Base-by-base conservation (phyloP, 129 eudicot species). In the Escallonia rubra region DNA sequence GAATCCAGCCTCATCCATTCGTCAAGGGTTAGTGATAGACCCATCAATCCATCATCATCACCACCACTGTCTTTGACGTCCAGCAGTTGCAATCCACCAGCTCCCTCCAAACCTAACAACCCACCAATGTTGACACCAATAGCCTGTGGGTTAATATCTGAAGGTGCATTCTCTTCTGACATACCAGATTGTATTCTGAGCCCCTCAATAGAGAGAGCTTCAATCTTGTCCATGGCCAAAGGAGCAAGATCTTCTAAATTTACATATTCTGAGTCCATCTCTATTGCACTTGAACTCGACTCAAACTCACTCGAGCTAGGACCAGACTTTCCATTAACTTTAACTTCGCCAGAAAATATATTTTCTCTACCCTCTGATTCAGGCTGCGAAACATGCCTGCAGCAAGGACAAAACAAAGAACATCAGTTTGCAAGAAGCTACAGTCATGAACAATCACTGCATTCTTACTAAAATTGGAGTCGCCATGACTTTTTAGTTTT, bases 1-100 rank as follows among this genome's bases (percentile, higher is more conserved):
- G 96, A 78, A 78, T 93, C 99, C 62, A 93, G 69, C 65, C 77
- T 93, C 96, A 93, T 86, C 99, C 99, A 93, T 61, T 89, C 99
- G 64, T 93, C 88, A 66, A 94, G 88, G 4, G 94, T 84, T 59
- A 94, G 76, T 10, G 99, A 89, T 16, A 94, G 79, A 43, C 88
- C 93, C 97, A 94, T 86, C 23, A 89, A 69, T 54, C 89, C 96
- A 65, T 85, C 95, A 59, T 78, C 74, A 69, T 84, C 90, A 11
- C 63, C 80, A 53, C 75, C 64, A 41, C 66, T 76, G 46, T 84
- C 86, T 72, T 84, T 90, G 48, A 90, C 65, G 67, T 86, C 83
- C 78, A 90, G 38, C 60, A 90, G 76, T 72, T 90, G 97, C 74
- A 90, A 64, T 48, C 98, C 96, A 63, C 91, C 82, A 42, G 89